phyloP scores from a whole-genome alignment of 2,329 filamentous ascomycete genomes.

The Thelonectria discophora region DNA sequence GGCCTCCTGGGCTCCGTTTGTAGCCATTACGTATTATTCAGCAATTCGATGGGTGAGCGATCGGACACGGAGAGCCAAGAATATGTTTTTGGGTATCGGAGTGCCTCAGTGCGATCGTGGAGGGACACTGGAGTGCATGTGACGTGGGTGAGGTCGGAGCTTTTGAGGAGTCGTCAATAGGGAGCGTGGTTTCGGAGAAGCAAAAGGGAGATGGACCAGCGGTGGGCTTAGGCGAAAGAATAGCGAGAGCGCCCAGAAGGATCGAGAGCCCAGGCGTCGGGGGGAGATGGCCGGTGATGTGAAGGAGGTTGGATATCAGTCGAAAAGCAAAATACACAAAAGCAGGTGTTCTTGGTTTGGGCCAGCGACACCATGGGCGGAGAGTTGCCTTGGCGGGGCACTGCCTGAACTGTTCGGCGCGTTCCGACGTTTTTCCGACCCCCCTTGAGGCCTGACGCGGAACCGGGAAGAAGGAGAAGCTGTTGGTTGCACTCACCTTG shows the following conservation, averaged over 20 bases:
- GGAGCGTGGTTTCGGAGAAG: constrained; percentile 19
- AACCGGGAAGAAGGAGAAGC: not conserved
- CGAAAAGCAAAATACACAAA: constrained; percentile 42
- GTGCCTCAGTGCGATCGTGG: constrained; percentile 36
- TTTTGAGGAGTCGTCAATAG: constrained; percentile 16
- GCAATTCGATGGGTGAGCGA: constrained; percentile 22
- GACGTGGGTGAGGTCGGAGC: constrained; percentile 31
- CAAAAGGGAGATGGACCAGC: constrained; percentile 17
- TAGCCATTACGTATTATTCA: constrained; percentile 65
- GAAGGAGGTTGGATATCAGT: constrained; percentile 40
- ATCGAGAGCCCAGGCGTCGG: constrained; percentile 25
- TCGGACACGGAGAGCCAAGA: constrained; percentile 10
- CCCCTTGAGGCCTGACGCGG: constrained; percentile 8
- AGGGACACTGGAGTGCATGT: constrained; percentile 38
- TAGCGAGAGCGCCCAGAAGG: constrained; percentile 19
- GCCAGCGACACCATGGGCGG: constrained; percentile 27
- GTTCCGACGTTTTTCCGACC: constrained; percentile 46
- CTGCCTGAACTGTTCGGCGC: constrained; percentile 15
- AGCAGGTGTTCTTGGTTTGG: constrained; percentile 34
- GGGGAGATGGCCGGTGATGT: constrained; percentile 31
- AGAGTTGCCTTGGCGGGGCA: constrained; percentile 46
- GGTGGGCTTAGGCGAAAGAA: constrained; percentile 21
- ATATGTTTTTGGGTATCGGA: constrained; percentile 17
- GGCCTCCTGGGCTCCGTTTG: constrained; percentile 70
- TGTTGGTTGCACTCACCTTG: not conserved